Percentiles rank a stretch among this genome's conserved stretches.
Evolutionary conservation across 2,329 filamentous ascomycete species (phyloP).

Genomic region (Sporothrix protearum): DNA sequence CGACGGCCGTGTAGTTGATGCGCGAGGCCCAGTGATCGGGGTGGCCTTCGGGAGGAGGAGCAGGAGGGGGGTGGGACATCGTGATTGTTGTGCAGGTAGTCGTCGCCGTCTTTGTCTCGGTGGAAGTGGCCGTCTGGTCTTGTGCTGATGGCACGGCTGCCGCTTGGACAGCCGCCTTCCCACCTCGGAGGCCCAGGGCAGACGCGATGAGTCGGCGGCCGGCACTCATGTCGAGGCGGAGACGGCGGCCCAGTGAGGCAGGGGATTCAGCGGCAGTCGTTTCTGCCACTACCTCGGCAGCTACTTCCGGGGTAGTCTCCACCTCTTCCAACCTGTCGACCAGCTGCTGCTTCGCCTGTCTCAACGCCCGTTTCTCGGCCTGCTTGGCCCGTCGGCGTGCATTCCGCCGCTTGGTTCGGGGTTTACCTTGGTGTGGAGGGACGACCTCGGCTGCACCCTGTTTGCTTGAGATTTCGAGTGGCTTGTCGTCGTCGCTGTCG

Average conservation of each 20-base stretch:
- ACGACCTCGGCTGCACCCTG: background rate
- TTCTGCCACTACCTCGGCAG: too few species aligned
- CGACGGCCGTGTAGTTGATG: constrained; percentile 73
- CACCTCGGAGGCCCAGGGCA: background rate
- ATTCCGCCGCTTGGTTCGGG: constrained; percentile 51
- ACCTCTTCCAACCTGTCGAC: background rate
- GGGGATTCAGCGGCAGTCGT: background rate
- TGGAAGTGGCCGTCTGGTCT: background rate
- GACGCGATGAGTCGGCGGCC: background rate
- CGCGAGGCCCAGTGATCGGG: constrained; percentile 67
- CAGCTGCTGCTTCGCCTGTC: background rate
- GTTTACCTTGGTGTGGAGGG: constrained; percentile 31
- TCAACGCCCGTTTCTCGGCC: background rate
- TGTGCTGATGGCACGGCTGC: too few species aligned
- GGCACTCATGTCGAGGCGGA: constrained; percentile 8
- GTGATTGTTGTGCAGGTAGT: too few species aligned
- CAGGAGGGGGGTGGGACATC: too few species aligned
- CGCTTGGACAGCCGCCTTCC: background rate
- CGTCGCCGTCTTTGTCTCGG: background rate
- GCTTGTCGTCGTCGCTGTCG: constrained; percentile 21
- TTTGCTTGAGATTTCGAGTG: background rate
- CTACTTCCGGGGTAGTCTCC: too few species aligned
- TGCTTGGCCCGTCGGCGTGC: constrained; percentile 45
- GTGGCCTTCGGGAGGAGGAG: background rate
- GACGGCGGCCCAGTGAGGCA: background rate